Base-by-base conservation (phyloP, 805 yeast species). In the Metschnikowia noctiluminum region DNA sequence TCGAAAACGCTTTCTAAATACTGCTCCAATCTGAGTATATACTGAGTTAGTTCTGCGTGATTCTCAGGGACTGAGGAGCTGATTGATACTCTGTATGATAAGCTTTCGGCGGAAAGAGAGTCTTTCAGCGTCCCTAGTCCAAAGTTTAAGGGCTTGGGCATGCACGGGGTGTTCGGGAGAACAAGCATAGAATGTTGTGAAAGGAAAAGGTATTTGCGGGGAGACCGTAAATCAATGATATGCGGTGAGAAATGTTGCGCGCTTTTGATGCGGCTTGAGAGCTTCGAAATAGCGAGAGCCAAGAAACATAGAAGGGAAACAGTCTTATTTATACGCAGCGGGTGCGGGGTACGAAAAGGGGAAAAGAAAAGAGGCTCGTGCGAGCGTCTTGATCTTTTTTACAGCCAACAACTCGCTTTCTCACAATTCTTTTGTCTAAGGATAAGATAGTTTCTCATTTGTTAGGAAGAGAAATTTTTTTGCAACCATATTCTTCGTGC, bases 91-190 rank as follows among this genome's bases (percentile, higher is more conserved):
- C 69, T 54, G 3, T 46, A 38, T 1, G 59, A 40, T 6, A 60
- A 34, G 14, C 64, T 42, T 7, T 53, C 51, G 6, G 53, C 46
- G 6, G 54, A 45, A 2, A 46, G 4, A 6, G n/a, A 14, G 10
- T 40, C 10, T 8, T 28, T 11, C 16, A 4, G 21, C 11, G 15
- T 37, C 5, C 21, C 35, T 8, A 4, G 12, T 6, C 28, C 38
- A 5, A 30, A n/a, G 13, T 46, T 40, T 12, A 46, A 14, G 34
- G 31, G 49, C 2, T 38, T 50, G 3, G 71, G 69, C 7, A 56
- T 43, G 7, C 68, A 70, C 1, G 71, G 71, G 1, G 70, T 64
- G 42, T 67, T 56, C 37, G 74, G 73, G 42, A 69, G 60, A 8
- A 66, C 60, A 38, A 69, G 55, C 73, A 69, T 67, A 14, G 15